A percentile compares a stretch with the other conserved stretches of the same genome.
Conservation (phyloP, 2,329 filamentous ascomycete genomes). For the Xylaria multiplex region DNA sequence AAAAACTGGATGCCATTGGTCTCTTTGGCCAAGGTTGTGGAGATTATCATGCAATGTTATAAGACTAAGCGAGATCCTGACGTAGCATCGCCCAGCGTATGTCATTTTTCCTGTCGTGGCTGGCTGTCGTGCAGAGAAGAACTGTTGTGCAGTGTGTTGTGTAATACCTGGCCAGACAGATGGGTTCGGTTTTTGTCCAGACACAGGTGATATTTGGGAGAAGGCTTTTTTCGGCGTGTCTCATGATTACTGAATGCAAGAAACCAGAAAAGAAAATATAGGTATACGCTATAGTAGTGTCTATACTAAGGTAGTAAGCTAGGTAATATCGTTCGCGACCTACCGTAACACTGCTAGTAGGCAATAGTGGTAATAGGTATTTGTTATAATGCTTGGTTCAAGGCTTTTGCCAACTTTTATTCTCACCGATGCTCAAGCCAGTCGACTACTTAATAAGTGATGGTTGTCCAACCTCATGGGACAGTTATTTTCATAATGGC, state of each 20-base stretch:
- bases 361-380: background rate
- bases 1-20: constrained; percentile 11
- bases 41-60: constrained; percentile 27
- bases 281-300: too few relatives aligned
- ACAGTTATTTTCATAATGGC: background rate
- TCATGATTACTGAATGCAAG: too few relatives aligned
- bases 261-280: background rate
- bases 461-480: background rate
- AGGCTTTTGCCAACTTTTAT: too few relatives aligned
- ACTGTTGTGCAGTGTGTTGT: constrained; percentile 7
- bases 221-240: background rate
- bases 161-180: constrained; percentile 6
- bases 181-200: background rate
- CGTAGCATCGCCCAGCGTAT: constrained; percentile 9
- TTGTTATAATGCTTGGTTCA: too few relatives aligned
- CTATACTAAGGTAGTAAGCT: too few relatives aligned
- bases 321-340: background rate
- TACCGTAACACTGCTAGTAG: background rate
- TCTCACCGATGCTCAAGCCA: too few relatives aligned
- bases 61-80: constrained; percentile 3
- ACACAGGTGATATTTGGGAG: background rate
- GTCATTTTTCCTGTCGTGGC: constrained; percentile 15
- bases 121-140: background rate
- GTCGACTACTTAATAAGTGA: background rate
- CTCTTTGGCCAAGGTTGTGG: constrained; percentile 12